These are phyloP conservation scores for Xylaria flabelliformis DNA, from an alignment of 495 filamentous ascomycete species.

Conservation along the genomic window DNA sequence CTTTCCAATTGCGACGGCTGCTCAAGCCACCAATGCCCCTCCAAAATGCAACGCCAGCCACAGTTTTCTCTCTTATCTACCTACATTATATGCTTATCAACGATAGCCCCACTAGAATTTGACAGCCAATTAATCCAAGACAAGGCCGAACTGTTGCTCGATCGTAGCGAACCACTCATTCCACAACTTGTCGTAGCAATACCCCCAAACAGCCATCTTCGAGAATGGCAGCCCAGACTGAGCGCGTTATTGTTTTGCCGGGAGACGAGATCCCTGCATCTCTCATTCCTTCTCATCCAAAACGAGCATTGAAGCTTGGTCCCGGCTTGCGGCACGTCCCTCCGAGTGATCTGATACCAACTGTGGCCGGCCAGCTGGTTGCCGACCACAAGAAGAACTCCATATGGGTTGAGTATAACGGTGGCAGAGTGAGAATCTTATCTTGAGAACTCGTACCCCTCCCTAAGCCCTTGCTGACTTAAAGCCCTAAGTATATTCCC, in stretches of 20 bases:
- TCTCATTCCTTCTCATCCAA: conserved; percentile 68
- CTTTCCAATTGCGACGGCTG: conserved; percentile 1
- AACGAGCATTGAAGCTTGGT: conserved; percentile 78
- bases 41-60: conserved; percentile 22
- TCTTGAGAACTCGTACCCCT: background rate
- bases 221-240: conserved; percentile 52
- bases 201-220: background rate
- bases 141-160: background rate
- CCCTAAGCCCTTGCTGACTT: background rate
- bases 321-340: conserved; percentile 80
- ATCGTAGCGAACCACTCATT: background rate
- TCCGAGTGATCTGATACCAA: conserved; percentile 72
- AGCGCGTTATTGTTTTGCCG: conserved; percentile 70
- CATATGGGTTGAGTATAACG: conserved; percentile 75
- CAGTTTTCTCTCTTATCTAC: conserved; percentile 24
- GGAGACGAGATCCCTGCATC: conserved; percentile 74
- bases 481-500: conserved; percentile 72
- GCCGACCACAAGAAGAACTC: conserved; percentile 80
- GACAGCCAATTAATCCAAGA: conserved; percentile 1
- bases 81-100: conserved; percentile 12
- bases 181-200: conserved; percentile 1
- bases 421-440: conserved; percentile 62
- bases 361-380: conserved; percentile 78
- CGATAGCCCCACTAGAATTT: conserved; percentile 25
- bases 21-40: conserved; percentile 38